These are phyloP conservation scores for Lumnitzera littorea DNA, from an alignment of 345 rosid species.

Conservation along the genomic window DNA sequence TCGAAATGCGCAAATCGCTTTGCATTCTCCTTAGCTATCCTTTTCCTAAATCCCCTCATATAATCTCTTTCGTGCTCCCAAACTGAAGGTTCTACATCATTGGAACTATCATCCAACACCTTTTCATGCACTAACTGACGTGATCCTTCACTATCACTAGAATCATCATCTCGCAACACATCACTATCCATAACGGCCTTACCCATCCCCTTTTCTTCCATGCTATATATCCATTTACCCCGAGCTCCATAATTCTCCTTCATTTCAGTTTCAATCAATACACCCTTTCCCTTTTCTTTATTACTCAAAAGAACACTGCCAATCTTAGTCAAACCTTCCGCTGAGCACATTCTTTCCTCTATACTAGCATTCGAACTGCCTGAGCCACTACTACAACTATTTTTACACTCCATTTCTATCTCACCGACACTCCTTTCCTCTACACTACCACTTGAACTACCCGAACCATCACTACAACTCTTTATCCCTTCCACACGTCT, in stretches of 20 bases:
- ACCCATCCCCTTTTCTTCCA: conserved; percentile 6
- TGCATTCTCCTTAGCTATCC: conserved; percentile 58
- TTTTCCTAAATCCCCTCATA: conserved; percentile 41
- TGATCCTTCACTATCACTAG: no score
- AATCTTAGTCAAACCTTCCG: neutral
- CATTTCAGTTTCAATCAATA: neutral
- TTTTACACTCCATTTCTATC: no score
- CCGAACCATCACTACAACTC: no score
- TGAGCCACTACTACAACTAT: no score
- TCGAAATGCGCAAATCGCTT: conserved; percentile 65
- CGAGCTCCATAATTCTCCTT: conserved; percentile 4
- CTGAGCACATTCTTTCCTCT: neutral
- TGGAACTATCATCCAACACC: neutral
- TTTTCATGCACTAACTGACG: no score
- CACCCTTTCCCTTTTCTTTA: conserved; percentile 10
- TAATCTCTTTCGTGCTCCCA: conserved; percentile 7
- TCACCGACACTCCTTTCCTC: no score
- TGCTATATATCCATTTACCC: neutral
- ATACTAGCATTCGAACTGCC: neutral
- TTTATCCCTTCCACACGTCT: no score
- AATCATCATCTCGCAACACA: neutral
- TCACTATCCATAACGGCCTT: conserved; percentile 6
- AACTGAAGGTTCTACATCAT: neutral
- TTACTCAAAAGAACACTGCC: neutral
- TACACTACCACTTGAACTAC: no score